These are phyloP conservation scores for Agapanthus africanus DNA, from an alignment of 106 monocot genomes.

Conservation along the genomic window DNA sequence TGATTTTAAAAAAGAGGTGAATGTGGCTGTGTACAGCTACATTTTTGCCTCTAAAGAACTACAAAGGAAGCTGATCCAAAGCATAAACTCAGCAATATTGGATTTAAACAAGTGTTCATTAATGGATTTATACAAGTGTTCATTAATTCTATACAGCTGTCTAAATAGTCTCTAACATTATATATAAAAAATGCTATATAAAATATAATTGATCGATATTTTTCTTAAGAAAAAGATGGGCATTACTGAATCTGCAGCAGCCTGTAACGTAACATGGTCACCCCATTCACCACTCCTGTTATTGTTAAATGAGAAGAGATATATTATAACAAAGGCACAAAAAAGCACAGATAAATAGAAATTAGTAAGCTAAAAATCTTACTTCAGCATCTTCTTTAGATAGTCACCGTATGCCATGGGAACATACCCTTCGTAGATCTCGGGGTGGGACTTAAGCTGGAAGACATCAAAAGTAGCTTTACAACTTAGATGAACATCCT, in stretches of 20 bases:
- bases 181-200: not conserved
- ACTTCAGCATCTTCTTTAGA: constrained; percentile 69
- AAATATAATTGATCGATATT: not conserved
- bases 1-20: too few relatives aligned
- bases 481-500: not conserved
- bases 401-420: constrained; percentile 92
- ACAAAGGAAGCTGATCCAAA: not conserved
- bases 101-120: too few relatives aligned
- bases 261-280: constrained; percentile 93
- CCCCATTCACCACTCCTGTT: constrained; percentile 89
- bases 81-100: not conserved
- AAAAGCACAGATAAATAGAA: not conserved
- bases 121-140: too few relatives aligned
- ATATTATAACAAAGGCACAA: too few relatives aligned
- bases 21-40: too few relatives aligned
- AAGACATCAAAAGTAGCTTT: constrained; percentile 7
- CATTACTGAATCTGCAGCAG: constrained; percentile 73
- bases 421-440: constrained; percentile 92
- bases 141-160: not conserved
- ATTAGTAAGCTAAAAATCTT: constrained; percentile 9
- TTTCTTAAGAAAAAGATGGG: not conserved
- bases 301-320: not conserved
- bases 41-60: too few relatives aligned
- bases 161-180: constrained; percentile 1
- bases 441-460: constrained; percentile 77